Evolutionary conservation across 192 early-diverging fungal genomes (phyloP), one percentile per base, ranked within the genome.

Genomic region (Phlyctochytrium planicorne): DNA sequence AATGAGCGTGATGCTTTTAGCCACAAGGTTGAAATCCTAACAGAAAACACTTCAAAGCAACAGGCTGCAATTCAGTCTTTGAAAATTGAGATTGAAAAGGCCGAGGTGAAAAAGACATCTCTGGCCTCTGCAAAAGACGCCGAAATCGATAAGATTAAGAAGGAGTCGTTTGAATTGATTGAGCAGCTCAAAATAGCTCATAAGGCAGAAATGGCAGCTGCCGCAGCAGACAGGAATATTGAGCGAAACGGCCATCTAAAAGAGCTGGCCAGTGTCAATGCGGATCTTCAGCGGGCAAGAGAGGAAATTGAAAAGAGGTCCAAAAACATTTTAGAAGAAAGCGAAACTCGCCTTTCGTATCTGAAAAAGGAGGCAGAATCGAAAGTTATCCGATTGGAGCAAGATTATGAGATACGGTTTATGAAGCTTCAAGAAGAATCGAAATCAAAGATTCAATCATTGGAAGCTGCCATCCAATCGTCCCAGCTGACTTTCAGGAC

Each of bases 131-230:
- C 53, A 20, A 68, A 62, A 30, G 55, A 68, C 2, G 47, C 24
- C 25, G 65, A 73, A 68, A 62, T 73, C 60, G 31, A 61, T n/a
- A 12, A 34, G 2, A 53, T 60, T 33, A 67, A 68, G 59, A 34
- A 30, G 34, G 61, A 52, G 53, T 20, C 32, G 12, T 33, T 30
- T 10, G 61, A 73, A 57, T 4, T 6, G 2, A 1, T 62, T 29
- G 61, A 73, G 30, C 24, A 10, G 0, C 59, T 66, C 23, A 29
- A 60, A 35, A 37, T 47, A 29, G 56, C 1, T 30, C 20, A 35
- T 16, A n/a, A 34, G 52, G 47, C 34, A 3, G 53, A 52, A 24
- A 14, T 57, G 12, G 60, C 30, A 2, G 66, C 37, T 32, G 29
- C 33, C 10, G 53, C 53, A 14, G 35, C 30, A 1, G 53, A 34